A percentile compares a stretch with the other conserved stretches of the same genome.
Conservation (phyloP, 139 green algal species). For the Zygnema circumcarinatum region DNA sequence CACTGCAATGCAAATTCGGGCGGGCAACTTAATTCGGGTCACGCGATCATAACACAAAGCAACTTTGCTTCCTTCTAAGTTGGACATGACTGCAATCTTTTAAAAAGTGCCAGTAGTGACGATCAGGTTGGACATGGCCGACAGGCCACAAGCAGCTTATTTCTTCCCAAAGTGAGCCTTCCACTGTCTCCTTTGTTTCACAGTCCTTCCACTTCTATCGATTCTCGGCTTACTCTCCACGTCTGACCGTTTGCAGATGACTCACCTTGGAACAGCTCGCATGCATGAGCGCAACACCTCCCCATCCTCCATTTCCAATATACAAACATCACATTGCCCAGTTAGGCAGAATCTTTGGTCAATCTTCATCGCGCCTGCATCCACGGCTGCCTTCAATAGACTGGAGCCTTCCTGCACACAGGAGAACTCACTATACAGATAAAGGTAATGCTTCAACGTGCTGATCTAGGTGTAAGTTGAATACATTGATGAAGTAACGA, state of each 20-base stretch:
- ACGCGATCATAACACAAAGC: conserved; percentile 22
- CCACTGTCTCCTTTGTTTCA: too few relatives aligned
- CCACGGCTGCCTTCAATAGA: conserved; percentile 53
- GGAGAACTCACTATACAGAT: too few relatives aligned
- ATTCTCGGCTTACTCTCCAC: too few relatives aligned
- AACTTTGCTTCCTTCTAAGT: too few relatives aligned
- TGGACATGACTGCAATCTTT: too few relatives aligned
- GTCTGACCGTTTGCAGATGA: too few relatives aligned
- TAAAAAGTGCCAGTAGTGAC: too few relatives aligned
- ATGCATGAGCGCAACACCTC: conserved; percentile 58
- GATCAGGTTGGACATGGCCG: too few relatives aligned
- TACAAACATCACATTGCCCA: conserved; percentile 59
- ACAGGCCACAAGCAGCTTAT: too few relatives aligned
- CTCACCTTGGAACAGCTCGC: conserved; percentile 50
- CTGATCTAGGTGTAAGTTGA: background rate
- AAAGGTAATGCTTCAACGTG: background rate
- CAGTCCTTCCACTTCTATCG: too few relatives aligned
- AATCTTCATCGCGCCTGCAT: conserved; percentile 54
- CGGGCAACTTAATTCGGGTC: conserved; percentile 31
- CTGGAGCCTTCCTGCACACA: conserved; percentile 55
- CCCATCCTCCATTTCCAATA: conserved; percentile 49
- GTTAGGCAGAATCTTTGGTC: conserved; percentile 62
- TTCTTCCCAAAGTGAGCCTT: too few relatives aligned
- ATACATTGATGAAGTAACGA: background rate
- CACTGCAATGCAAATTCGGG: conserved; percentile 31